These are phyloP conservation scores for Pilatotrama ljubarskyi DNA, from an alignment of 768 basidiomycete genomes.

Conservation along the genomic window DNA sequence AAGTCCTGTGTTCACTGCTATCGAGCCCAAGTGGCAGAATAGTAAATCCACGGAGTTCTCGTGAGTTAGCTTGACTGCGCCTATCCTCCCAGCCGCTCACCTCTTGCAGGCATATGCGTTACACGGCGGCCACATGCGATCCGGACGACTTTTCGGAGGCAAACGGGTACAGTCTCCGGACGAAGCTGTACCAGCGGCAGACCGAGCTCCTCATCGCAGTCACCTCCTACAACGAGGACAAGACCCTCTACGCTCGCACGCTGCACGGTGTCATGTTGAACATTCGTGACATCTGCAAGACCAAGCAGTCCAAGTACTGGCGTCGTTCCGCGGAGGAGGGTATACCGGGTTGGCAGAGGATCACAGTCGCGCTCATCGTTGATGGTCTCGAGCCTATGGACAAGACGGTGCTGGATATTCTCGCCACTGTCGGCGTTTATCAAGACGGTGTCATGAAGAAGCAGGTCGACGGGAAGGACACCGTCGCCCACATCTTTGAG, in stretches of 20 bases:
- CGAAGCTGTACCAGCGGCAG: constrained; percentile 82
- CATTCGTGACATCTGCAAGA: constrained; percentile 96
- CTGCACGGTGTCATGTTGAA: constrained; percentile 97
- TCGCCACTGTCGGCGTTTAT: constrained; percentile 90
- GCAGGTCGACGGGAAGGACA: constrained; percentile 83
- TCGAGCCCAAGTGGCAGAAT: constrained; percentile 75
- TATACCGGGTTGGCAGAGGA: constrained; percentile 86
- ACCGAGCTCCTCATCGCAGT: constrained; percentile 95
- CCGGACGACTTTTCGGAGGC: constrained; percentile 85
- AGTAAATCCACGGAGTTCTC: constrained; percentile 87
- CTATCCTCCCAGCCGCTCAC: neutral
- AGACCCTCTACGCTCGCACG: constrained; percentile 86
- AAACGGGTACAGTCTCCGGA: constrained; percentile 82
- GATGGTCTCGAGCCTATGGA: constrained; percentile 96
- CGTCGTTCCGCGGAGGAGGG: constrained; percentile 80
- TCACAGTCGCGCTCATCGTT: constrained; percentile 85
- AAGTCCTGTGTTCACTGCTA: constrained; percentile 77
- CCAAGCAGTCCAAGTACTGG: constrained; percentile 94
- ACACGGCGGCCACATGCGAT: constrained; percentile 89
- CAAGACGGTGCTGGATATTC: constrained; percentile 86
- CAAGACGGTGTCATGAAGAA: constrained; percentile 97
- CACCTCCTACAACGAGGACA: constrained; percentile 92
- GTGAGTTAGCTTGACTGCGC: constrained; percentile 45
- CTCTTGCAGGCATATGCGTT: constrained; percentile 76
- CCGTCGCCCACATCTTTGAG: constrained; percentile 95